Evolutionary conservation across 306 rosid species (phyloP).

Genomic region (peach (Prunus persica)): Prunus_persica_NCBIv2 NC_034014.1:9838501-9839000

Average conservation of each 20-base stretch:
- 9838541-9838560: constrained; percentile 4
- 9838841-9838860: constrained; percentile 29
- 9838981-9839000: not conserved
- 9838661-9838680: not conserved
- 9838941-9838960: not conserved
- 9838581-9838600: not conserved
- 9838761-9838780: not conserved
- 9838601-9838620: not conserved
- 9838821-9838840: constrained; percentile 5
- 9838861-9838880: not conserved
- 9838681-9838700: not conserved
- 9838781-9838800: constrained; percentile 37
- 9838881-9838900: not conserved
- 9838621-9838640: constrained; percentile 20
- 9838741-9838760: not conserved
- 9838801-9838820: constrained; percentile 33
- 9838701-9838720: constrained; percentile 9
- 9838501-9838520: not conserved
- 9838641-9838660: constrained; percentile 17
- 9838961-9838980: not conserved
- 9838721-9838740: too few species aligned
- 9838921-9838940: not conserved
- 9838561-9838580: constrained; percentile 40
- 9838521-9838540: not conserved
- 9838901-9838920: not conserved